Conservation (phyloP, 805 yeast genomes). For the Wickerhamomyces hampshirensis region DNA sequence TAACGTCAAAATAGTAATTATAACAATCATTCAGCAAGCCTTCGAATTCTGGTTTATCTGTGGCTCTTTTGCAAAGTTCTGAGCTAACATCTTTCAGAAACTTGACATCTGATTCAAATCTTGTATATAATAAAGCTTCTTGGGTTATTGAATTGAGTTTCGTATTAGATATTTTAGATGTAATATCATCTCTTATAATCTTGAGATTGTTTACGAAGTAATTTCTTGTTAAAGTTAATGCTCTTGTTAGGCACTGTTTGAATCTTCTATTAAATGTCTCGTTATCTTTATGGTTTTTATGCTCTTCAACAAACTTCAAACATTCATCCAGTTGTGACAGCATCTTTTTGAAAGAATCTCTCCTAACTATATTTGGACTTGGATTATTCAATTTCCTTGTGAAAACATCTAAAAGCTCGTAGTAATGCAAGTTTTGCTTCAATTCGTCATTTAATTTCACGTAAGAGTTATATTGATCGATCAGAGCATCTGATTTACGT, state of each 20-base stretch:
- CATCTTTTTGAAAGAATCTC: constrained; percentile 48
- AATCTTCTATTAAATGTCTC: constrained; percentile 67
- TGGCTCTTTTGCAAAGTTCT: constrained; percentile 35
- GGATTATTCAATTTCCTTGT: constrained; percentile 65
- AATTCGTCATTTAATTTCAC: constrained; percentile 40
- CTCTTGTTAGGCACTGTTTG: constrained; percentile 78
- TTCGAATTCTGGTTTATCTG: constrained; percentile 46
- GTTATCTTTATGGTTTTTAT: constrained; percentile 52
- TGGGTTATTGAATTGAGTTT: constrained; percentile 38
- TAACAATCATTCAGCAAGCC: constrained; percentile 68
- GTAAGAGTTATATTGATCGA: constrained; percentile 41
- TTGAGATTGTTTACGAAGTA: constrained; percentile 46
- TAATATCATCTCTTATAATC: constrained; percentile 27
- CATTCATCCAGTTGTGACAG: constrained; percentile 62
- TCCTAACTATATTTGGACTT: constrained; percentile 62
- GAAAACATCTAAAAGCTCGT: constrained; percentile 67
- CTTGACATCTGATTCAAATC: constrained; percentile 46
- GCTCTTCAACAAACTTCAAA: constrained; percentile 49
- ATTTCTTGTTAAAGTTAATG: constrained; percentile 69
- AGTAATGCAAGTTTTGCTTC: constrained; percentile 46
- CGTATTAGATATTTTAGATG: constrained; percentile 19
- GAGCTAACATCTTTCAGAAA: constrained; percentile 31
- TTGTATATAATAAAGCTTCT: constrained; percentile 62
- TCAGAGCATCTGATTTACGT: constrained; percentile 44
- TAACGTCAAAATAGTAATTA: constrained; percentile 53